phyloP scores from a whole-genome alignment of 2,329 filamentous ascomycete genomes.

The Diaporthe helianthi region DNA sequence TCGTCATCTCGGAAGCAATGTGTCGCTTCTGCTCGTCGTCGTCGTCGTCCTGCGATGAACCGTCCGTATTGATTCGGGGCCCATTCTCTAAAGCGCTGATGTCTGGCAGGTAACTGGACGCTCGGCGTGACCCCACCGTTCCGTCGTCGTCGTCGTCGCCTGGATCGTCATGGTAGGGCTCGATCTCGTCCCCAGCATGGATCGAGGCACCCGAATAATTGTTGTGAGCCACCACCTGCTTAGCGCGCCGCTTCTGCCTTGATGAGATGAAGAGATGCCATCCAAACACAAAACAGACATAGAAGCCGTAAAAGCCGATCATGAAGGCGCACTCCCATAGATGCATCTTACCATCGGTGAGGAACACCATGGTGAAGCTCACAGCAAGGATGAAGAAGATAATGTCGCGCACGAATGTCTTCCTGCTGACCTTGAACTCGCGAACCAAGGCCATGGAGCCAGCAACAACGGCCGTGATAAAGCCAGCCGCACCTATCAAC shows the following conservation, averaged over 20 bases:
- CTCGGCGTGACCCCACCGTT: slow-evolving; percentile 41
- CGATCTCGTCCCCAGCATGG: slow-evolving; percentile 60
- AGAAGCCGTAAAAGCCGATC: slow-evolving; percentile 90
- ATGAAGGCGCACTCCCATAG: slow-evolving; percentile 91
- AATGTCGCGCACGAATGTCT: slow-evolving; percentile 90
- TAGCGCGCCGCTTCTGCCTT: slow-evolving; percentile 64
- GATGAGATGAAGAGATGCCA: slow-evolving; percentile 89
- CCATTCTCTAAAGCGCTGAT: slow-evolving; percentile 35
- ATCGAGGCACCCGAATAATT: slow-evolving; percentile 71
- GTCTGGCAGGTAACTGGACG: slow-evolving; percentile 38
- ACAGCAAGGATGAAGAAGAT: slow-evolving; percentile 90
- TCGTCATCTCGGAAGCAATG: slow-evolving; percentile 82
- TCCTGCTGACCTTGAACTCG: slow-evolving; percentile 89
- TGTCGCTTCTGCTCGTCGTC: slow-evolving; percentile 66
- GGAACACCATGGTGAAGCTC: slow-evolving; percentile 83
- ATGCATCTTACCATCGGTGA: slow-evolving; percentile 83
- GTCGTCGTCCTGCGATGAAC: slow-evolving; percentile 39
- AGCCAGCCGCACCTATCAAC: slow-evolving; percentile 90
- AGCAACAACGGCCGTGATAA: slow-evolving; percentile 95
- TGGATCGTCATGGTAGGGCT: slow-evolving; percentile 68
- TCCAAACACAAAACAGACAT: slow-evolving; percentile 83
- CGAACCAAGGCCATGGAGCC: slow-evolving; percentile 97
- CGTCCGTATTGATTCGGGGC: slow-evolving; percentile 56
- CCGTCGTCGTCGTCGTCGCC: slow-evolving; percentile 64
- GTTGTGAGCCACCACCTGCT: slow-evolving; percentile 75